phyloP scores from a whole-genome alignment of 345 rosid species.

The Eucalyptus curtisii region DNA sequence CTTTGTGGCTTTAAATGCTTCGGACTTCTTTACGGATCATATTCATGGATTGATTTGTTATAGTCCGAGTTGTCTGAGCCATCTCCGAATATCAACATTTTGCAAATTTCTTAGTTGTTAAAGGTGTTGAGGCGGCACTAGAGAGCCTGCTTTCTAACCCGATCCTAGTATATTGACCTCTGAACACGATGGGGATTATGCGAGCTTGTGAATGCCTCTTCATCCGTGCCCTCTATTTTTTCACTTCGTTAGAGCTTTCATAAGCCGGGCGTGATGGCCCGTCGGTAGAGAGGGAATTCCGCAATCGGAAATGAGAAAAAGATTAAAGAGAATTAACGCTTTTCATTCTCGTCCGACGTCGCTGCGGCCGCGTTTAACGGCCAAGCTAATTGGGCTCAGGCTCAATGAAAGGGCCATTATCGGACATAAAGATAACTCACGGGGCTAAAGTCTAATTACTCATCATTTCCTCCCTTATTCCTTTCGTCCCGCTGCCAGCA shows the following conservation, averaged over 20 bases:
- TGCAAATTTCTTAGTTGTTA: not conserved
- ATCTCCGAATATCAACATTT: not conserved
- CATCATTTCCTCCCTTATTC: not conserved
- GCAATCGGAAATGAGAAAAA: not conserved
- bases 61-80: accelerated
- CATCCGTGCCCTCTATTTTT: not conserved
- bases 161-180: accelerated
- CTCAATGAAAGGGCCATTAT: not conserved
- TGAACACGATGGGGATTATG: not conserved
- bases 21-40: accelerated
- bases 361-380: not conserved
- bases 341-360: not conserved
- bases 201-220: not conserved
- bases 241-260: not conserved
- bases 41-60: no score
- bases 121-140: accelerated
- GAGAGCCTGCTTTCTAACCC: not conserved
- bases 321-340: not conserved
- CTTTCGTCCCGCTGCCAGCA: not conserved
- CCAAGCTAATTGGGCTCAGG: not conserved
- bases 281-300: not conserved
- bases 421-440: not conserved
- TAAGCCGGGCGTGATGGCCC: not conserved
- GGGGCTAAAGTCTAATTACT: not conserved
- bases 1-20: no score